These are phyloP conservation scores for Scheffersomyces stambukii DNA, from an alignment of 1,139 yeast genomes.

Conservation along the genomic window DNA sequence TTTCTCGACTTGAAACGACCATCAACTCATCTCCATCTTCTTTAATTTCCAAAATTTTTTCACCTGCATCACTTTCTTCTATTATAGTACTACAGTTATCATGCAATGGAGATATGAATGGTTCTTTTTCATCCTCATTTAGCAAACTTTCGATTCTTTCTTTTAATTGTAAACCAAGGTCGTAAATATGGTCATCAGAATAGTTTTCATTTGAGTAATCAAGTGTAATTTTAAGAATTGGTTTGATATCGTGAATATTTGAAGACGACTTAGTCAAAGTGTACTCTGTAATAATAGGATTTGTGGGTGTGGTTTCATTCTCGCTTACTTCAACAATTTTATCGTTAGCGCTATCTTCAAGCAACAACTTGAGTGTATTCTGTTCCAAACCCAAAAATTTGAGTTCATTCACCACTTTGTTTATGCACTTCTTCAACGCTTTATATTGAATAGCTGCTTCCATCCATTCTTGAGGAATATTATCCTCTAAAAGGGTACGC, in stretches of 20 bases:
- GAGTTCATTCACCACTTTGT: constrained; percentile 58
- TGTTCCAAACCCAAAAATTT: constrained; percentile 49
- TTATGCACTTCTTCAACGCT: constrained; percentile 61
- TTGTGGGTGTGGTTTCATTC: constrained; percentile 29
- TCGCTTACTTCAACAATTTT: constrained; percentile 29
- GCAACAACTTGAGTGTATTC: constrained; percentile 41
- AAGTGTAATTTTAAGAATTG: constrained; percentile 35
- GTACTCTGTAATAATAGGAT: constrained; percentile 43
- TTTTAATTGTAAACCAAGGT: constrained; percentile 29
- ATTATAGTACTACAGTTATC: too few species aligned
- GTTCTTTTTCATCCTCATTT: constrained; percentile 13
- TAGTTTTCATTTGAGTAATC: constrained; percentile 28
- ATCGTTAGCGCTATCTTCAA: constrained; percentile 20
- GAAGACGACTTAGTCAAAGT: constrained; percentile 29
- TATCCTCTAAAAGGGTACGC: constrained; percentile 55
- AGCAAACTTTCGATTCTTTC: constrained; percentile 27
- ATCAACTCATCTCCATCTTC: constrained; percentile 12
- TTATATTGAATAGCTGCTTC: constrained; percentile 70
- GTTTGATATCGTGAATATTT: constrained; percentile 22
- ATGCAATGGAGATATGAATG: too few species aligned
- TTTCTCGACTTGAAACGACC: constrained; percentile 11
- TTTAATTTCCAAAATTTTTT: constrained; percentile 14
- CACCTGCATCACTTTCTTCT: constrained; percentile 7
- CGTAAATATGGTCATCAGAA: constrained; percentile 35
- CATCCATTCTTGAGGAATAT: constrained; percentile 66